Evolutionary conservation across 2,329 filamentous ascomycete species (phyloP), one percentile per base, ranked within the genome.

Genomic region (Fusarium multiceps): DNA sequence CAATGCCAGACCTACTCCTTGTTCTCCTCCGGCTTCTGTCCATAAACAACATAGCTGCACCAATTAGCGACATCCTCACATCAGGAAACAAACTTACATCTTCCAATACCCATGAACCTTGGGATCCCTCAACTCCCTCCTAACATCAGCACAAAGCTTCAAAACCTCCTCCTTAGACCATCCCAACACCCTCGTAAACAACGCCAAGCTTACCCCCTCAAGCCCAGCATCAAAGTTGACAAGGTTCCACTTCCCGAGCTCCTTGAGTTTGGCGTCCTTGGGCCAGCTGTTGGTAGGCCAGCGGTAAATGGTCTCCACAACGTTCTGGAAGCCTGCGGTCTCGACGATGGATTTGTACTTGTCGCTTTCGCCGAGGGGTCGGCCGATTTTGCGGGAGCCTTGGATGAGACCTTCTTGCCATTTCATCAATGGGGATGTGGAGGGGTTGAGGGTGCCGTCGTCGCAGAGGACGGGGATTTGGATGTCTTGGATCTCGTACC

Each of bases 201-300:
- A n/a, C 7, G 71, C 71, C 40, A 73, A 45, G 8, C 59, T 48
- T 2, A 68, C 59, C 1, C 53, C 69, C 14, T 72, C 63, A 1
- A 72, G 54, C 0, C 66, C 72, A 4, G 37, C 49, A 1, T 61
- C 51, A 14, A 73, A 71, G 12, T 66, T 74, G 2, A 25, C 55
- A 1, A 62, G 57, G 37, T 65, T 63, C 71, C 63, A 73, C 7
- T 55, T 55, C 1, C 71, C 66, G 4, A 73, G 54, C 13, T 68
- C 61, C n/a, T 74, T 73, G 18, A 63, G 58, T 13, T 71, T 74
- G 4, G 64, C 56, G 6, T 74, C 66, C 7, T 51, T 42, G 0
- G 71, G 66, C 69, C 69, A 73, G 12, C 66, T 27, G 16, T 70
- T 68, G 0, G 58, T 72, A 2, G 71, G 71, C 71, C 71, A 73